Conservation (phyloP, 495 filamentous ascomycete genomes). For the Penicillium diatomitis region DNA sequence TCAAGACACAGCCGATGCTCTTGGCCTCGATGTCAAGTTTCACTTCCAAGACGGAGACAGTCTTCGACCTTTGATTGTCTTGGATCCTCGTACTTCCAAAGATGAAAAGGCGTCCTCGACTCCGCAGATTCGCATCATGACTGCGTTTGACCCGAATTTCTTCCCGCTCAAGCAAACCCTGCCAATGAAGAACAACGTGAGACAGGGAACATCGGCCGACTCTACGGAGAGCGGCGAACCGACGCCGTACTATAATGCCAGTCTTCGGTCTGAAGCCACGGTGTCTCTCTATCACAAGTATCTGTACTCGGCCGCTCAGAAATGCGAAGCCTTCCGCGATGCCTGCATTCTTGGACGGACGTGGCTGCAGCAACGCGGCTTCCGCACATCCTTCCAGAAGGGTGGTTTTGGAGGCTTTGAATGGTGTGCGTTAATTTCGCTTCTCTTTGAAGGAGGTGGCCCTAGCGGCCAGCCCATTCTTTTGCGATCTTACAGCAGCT, state of each 20-base stretch:
- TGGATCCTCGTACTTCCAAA: constrained; percentile 33
- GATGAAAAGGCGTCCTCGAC: constrained; percentile 23
- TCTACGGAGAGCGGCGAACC: constrained; percentile 31
- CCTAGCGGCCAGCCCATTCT: constrained; percentile 60
- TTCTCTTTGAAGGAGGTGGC: constrained; percentile 69
- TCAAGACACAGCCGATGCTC: constrained; percentile 38
- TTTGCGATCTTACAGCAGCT: constrained; percentile 72
- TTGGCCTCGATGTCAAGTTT: constrained; percentile 51
- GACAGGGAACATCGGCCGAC: constrained; percentile 34
- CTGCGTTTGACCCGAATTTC: constrained; percentile 51
- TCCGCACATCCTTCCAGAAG: constrained; percentile 51
- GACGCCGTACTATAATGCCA: constrained; percentile 85
- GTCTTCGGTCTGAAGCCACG: constrained; percentile 66
- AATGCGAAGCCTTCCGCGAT: constrained; percentile 65
- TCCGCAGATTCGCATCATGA: constrained; percentile 69
- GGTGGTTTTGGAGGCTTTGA: constrained; percentile 94
- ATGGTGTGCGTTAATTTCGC: constrained; percentile 69
- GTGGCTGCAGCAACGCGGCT: constrained; percentile 85
- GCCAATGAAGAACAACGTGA: constrained; percentile 62
- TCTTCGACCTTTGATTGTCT: constrained; percentile 62
- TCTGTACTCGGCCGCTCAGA: constrained; percentile 53
- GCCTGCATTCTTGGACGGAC: constrained; percentile 76
- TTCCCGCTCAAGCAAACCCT: constrained; percentile 62
- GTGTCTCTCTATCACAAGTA: constrained; percentile 64
- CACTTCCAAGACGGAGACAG: constrained; percentile 64